Evolutionary conservation across 2,329 filamentous ascomycete genomes (phyloP), one percentile per base, ranked within the genome.

Genomic region (Monosporascus cannonballus): DNA sequence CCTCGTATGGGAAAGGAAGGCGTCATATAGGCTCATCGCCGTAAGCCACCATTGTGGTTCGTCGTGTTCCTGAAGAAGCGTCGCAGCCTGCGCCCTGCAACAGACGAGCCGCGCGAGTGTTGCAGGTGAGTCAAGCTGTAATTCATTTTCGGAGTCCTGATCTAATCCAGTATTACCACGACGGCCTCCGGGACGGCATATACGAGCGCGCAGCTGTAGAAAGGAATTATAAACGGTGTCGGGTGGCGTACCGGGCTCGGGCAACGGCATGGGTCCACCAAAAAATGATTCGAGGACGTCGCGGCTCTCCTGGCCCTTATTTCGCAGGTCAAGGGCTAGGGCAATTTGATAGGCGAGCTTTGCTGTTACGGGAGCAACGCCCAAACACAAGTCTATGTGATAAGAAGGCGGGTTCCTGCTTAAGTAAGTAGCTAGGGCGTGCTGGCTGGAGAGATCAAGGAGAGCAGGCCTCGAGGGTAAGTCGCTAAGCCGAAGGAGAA

Each of bases 11-110:
- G 52, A 52, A 1, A 58, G 11, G 11, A 54, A 56, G 15, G 56
- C 50, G 20, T 54, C 51, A 25, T 58, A 56, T 37, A 56, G 18
- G 27, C 45, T 46, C 54, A 56, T 56, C 15, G 56, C 56, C 38
- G 15, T 47, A 25, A 51, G 50, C 54, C 56, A 58, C 52, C 52
- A 58, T 25, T 58, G 50, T 54, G 14, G 37, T 24, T 7, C 34
- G 50, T 54, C 50, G 6, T 38, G 27, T 6, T 54, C 20, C 47
- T 38, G 37, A 37, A 53, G 54, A 6, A 51, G 14, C 4, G 48
- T 47, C 18, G 54, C 56, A 36, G 47, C 48, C 18, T 58, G 5
- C 1, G 56, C 56, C 50, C 50, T 56, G 44, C 50, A 56, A 18
- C 54, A 56, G 34, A 57, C 38, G 22, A 57, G 30, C 42, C 50